Evolutionary conservation across 805 yeast genomes (phyloP).

Genomic region (Suhomyces vadensis): DNA sequence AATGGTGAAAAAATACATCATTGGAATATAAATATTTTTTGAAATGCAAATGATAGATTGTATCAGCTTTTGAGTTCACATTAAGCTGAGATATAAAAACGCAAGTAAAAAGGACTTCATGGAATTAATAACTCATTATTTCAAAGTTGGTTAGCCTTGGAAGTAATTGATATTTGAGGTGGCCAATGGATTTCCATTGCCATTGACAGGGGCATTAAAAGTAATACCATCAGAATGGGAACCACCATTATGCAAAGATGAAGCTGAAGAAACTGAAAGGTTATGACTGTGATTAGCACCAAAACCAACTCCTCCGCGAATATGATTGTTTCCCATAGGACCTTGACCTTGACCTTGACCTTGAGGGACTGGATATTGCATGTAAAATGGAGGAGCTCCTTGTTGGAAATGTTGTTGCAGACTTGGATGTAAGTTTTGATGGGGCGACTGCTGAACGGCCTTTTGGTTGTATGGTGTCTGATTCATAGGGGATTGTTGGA

Average conservation of each 20-base stretch:
- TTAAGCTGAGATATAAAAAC: background rate
- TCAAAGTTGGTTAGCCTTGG: background rate
- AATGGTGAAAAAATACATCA: background rate
- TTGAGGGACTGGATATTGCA: background rate
- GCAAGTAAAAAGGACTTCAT: background rate
- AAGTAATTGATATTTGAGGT: constrained; percentile 3
- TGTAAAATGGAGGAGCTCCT: constrained; percentile 3
- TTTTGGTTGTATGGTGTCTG: background rate
- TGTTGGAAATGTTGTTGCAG: constrained; percentile 4
- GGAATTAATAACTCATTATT: background rate
- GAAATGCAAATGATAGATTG: constrained; percentile 2
- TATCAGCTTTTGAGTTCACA: background rate
- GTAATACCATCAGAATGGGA: background rate
- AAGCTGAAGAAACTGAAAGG: constrained; percentile 6
- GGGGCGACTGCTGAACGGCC: background rate
- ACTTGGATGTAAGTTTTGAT: background rate
- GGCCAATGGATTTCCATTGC: constrained; percentile 3
- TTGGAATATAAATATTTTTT: constrained; percentile 1
- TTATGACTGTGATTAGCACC: constrained; percentile 4
- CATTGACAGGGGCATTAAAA: background rate
- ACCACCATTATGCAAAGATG: constrained; percentile 7
- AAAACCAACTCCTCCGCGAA: background rate
- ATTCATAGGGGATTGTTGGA: background rate
- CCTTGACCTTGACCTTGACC: constrained; percentile 2
- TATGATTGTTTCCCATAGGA: background rate